A percentile compares a stretch with the other conserved stretches of the same genome.
These are phyloP conservation scores for Penicillium sp. DNA, from an alignment of 2,329 filamentous ascomycete genomes.

Conservation along the genomic window DNA sequence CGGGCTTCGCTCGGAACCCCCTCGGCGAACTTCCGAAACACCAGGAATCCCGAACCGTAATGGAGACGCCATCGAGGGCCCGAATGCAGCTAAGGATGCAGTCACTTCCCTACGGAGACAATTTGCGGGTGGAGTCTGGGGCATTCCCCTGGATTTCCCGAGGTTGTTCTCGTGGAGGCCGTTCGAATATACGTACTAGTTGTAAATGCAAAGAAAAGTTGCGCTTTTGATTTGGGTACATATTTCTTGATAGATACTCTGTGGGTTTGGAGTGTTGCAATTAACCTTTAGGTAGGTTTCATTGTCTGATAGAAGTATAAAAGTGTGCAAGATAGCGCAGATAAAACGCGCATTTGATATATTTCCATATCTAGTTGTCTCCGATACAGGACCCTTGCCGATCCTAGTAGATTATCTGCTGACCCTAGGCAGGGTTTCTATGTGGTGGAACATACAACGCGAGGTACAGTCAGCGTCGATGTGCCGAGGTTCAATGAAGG, in stretches of 20 bases:
- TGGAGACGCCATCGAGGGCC: constrained; percentile 7
- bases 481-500: constrained; percentile 25
- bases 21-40: constrained; percentile 17
- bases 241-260: not conserved
- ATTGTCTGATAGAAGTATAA: not conserved
- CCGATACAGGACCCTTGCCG: not conserved
- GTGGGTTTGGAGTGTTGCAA: not conserved
- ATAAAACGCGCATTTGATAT: not conserved
- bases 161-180: constrained; percentile 27
- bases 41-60: constrained; percentile 14
- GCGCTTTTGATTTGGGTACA: not conserved
- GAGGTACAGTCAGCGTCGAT: constrained; percentile 8
- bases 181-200: not conserved
- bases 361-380: not conserved
- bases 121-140: constrained; percentile 4
- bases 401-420: not conserved
- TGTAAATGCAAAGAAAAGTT: not conserved
- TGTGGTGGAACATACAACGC: not conserved
- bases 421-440: not conserved
- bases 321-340: not conserved
- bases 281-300: not conserved
- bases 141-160: constrained; percentile 29
- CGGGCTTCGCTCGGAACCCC: constrained; percentile 16
- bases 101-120: not conserved
- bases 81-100: not conserved